Percentiles rank a stretch among this genome's conserved stretches.
phyloP scores from a whole-genome alignment of 2,329 filamentous ascomycete genomes.

The Cordyceps pruinosa region DNA sequence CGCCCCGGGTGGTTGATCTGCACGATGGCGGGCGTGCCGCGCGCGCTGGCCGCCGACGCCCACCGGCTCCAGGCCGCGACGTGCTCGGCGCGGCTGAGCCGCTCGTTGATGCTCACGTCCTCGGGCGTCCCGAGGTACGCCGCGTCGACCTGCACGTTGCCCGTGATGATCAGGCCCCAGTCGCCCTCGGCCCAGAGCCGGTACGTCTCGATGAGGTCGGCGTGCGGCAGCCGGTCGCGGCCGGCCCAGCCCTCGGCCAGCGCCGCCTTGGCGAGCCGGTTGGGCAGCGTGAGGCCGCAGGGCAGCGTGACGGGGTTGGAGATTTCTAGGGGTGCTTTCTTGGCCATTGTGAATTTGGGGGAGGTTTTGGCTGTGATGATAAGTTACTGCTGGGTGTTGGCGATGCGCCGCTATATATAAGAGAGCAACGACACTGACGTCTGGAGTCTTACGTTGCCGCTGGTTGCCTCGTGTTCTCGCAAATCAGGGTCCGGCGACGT shows the following conservation, averaged over 20 bases:
- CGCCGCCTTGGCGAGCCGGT: constrained; percentile 46
- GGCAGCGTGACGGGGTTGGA: constrained; percentile 40
- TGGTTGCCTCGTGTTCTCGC: not conserved
- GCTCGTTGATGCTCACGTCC: constrained; percentile 27
- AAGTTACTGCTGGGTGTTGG: no score
- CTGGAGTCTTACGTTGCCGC: not conserved
- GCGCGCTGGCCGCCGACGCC: constrained; percentile 23
- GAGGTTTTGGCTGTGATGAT: no score
- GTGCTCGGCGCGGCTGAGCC: constrained; percentile 22
- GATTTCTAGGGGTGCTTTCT: not conserved
- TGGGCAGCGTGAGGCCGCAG: constrained; percentile 49
- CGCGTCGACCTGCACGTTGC: constrained; percentile 39
- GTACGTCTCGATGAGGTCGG: constrained; percentile 40
- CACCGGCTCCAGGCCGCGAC: constrained; percentile 33
- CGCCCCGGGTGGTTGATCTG: constrained; percentile 43
- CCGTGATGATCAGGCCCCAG: constrained; percentile 48
- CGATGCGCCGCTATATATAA: not conserved
- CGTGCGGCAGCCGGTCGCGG: constrained; percentile 35
- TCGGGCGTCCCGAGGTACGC: constrained; percentile 27
- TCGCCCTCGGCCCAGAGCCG: constrained; percentile 44
- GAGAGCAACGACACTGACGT: no score
- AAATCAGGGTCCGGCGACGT: not conserved
- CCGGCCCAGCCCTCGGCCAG: constrained; percentile 40
- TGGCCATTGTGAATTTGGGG: not conserved
- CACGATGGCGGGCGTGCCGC: constrained; percentile 33